These are phyloP conservation scores for Rachicladosporium sp. DNA, from an alignment of 2,329 filamentous ascomycete genomes.

Conservation along the genomic window DNA sequence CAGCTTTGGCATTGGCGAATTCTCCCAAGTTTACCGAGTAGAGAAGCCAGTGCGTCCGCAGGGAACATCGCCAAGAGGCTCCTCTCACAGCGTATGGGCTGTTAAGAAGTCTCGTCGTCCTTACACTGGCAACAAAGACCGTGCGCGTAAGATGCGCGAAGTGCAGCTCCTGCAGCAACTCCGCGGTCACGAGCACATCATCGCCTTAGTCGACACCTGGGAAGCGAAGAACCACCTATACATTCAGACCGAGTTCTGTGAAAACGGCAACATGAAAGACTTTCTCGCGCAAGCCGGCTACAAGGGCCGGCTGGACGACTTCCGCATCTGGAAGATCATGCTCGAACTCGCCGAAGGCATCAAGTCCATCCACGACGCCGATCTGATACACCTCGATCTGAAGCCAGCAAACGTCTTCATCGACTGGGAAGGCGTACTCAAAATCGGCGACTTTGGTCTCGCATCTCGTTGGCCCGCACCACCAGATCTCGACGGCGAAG, in stretches of 20 bases:
- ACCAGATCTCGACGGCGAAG: slow-evolving; percentile 72
- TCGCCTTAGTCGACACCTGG: slow-evolving; percentile 79
- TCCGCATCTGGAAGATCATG: slow-evolving; percentile 96
- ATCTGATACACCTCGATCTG: slow-evolving; percentile 74
- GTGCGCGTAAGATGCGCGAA: slow-evolving; percentile 73
- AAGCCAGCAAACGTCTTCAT: slow-evolving; percentile 80
- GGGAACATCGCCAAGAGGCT: neutral
- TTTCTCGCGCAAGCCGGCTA: slow-evolving; percentile 75
- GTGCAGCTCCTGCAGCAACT: slow-evolving; percentile 68
- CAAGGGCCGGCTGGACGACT: slow-evolving; percentile 83
- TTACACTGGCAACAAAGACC: slow-evolving; percentile 65
- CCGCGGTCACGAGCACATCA: slow-evolving; percentile 67
- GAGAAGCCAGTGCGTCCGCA: slow-evolving; percentile 30
- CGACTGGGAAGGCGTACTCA: slow-evolving; percentile 66
- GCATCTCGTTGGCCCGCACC: slow-evolving; percentile 68
- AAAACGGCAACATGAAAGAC: slow-evolving; percentile 78
- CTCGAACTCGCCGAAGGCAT: slow-evolving; percentile 72
- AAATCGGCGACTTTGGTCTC: slow-evolving; percentile 78
- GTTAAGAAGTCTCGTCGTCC: slow-evolving; percentile 87
- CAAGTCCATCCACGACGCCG: slow-evolving; percentile 76
- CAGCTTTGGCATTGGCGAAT: slow-evolving; percentile 75
- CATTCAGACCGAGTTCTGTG: slow-evolving; percentile 95
- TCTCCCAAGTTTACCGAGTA: slow-evolving; percentile 83
- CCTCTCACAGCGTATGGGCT: slow-evolving; percentile 51
- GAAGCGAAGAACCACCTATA: slow-evolving; percentile 76